Evolutionary conservation across 106 monocot species (phyloP).

Genomic region (Triglochin maritima): DNA sequence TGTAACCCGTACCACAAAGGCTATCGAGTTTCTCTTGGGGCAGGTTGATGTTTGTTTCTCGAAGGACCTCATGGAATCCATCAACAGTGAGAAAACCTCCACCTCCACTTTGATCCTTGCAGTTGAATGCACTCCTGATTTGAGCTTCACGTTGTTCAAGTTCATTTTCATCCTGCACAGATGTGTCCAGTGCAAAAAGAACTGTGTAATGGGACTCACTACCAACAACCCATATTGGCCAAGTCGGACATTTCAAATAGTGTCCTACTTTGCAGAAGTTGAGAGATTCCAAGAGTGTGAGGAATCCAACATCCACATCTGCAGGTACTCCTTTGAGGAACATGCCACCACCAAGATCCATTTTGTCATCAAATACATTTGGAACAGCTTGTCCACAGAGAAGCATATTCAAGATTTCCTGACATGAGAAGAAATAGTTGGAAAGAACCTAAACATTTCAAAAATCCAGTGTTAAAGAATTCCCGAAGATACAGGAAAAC

Average conservation of each 20-base stretch:
- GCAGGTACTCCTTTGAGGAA: slow-evolving; percentile 73
- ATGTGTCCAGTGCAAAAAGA: slow-evolving; percentile 64
- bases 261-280: slow-evolving; percentile 95
- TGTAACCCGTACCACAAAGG: slow-evolving; percentile 42
- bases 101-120: slow-evolving; percentile 89
- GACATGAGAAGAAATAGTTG: not conserved
- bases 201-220: slow-evolving; percentile 97
- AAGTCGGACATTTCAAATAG: slow-evolving; percentile 66
- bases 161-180: slow-evolving; percentile 84
- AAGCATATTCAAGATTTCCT: slow-evolving; percentile 95
- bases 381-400: slow-evolving; percentile 88
- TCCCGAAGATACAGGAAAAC: too few species aligned
- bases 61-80: slow-evolving; percentile 64
- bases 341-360: slow-evolving; percentile 92
- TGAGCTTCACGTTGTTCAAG: slow-evolving; percentile 56
- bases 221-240: slow-evolving; percentile 97
- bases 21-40: slow-evolving; percentile 43
- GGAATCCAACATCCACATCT: slow-evolving; percentile 78
- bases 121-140: slow-evolving; percentile 61
- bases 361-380: slow-evolving; percentile 92
- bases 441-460: not conserved
- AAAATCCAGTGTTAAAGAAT: not conserved
- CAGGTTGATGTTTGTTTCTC: slow-evolving; percentile 48
- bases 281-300: slow-evolving; percentile 81
- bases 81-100: slow-evolving; percentile 85